phyloP scores from a whole-genome alignment of 2,329 filamentous ascomycete genomes.

The Teratosphaeriaceae sp. region DNA sequence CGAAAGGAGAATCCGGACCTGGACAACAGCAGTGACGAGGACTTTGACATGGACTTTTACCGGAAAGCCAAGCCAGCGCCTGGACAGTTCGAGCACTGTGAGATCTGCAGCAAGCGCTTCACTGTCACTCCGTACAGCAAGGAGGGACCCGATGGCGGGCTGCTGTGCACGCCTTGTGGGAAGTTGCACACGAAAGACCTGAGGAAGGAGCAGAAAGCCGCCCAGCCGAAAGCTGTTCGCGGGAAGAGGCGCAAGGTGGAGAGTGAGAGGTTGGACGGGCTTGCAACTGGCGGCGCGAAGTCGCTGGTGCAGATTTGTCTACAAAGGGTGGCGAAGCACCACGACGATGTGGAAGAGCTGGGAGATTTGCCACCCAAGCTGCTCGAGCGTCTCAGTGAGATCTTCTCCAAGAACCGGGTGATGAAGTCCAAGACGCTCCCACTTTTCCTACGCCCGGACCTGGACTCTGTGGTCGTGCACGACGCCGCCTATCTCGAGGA shows the following conservation, averaged over 20 bases:
- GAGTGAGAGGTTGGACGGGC: slow-evolving; percentile 77
- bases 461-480: slow-evolving; percentile 52
- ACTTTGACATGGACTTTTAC: slow-evolving; percentile 47
- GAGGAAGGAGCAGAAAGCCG: slow-evolving; percentile 53
- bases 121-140: slow-evolving; percentile 88
- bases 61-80: slow-evolving; percentile 57
- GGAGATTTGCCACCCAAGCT: slow-evolving; percentile 54
- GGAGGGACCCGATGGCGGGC: slow-evolving; percentile 70
- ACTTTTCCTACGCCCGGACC: slow-evolving; percentile 46
- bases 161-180: slow-evolving; percentile 79
- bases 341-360: slow-evolving; percentile 58
- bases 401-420: slow-evolving; percentile 57
- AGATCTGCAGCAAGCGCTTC: slow-evolving; percentile 77
- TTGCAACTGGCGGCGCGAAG: slow-evolving; percentile 59
- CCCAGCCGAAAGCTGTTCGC: slow-evolving; percentile 50
- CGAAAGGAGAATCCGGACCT: slow-evolving; percentile 40
- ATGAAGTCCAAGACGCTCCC: slow-evolving; percentile 46
- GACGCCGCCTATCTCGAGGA: slow-evolving; percentile 61
- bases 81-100: slow-evolving; percentile 85
- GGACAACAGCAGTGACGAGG: slow-evolving; percentile 42
- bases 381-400: slow-evolving; percentile 54
- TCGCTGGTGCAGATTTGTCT: slow-evolving; percentile 59
- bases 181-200: slow-evolving; percentile 64
- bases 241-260: slow-evolving; percentile 68
- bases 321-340: slow-evolving; percentile 56